Evolutionary conservation across 495 filamentous ascomycete genomes (phyloP).

Genomic region (Bacidia gigantensis): DNA sequence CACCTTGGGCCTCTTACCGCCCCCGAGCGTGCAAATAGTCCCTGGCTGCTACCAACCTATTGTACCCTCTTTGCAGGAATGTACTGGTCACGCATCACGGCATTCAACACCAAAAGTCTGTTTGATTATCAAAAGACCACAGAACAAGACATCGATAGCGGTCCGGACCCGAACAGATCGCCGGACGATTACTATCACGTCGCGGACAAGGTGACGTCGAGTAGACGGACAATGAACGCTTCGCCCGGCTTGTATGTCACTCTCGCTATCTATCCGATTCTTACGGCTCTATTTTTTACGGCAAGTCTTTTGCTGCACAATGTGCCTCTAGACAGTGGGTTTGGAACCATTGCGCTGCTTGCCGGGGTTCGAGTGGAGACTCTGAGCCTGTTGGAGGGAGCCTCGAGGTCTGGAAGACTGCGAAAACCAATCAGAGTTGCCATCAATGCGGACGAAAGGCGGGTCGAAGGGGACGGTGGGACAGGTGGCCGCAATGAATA

Average conservation of each 20-base stretch:
- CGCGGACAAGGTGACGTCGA: neutral
- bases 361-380: conserved; percentile 1
- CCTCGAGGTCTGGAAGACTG: neutral
- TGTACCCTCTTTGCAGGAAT: conserved; percentile 1
- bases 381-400: conserved; percentile 4
- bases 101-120: too few species aligned
- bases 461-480: too few species aligned
- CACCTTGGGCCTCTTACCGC: conserved; percentile 4
- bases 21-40: neutral
- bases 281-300: neutral
- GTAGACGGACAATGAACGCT: conserved; percentile 2
- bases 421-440: neutral
- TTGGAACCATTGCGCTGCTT: conserved; percentile 1
- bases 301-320: neutral
- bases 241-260: conserved; percentile 1
- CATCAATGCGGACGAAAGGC: too few species aligned
- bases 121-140: too few species aligned
- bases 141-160: too few species aligned
- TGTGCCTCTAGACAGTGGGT: conserved; percentile 1
- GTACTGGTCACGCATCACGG: conserved; percentile 4
- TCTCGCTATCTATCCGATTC: conserved; percentile 1
- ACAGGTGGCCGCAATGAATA: too few species aligned
- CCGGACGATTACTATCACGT: neutral
- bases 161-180: neutral
- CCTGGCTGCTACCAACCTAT: conserved; percentile 3